Evolutionary conservation across 202 grass and related monocot genomes (phyloP), one percentile per base, ranked within the genome.

Genomic region (Schoenoplectus triqueter): DNA sequence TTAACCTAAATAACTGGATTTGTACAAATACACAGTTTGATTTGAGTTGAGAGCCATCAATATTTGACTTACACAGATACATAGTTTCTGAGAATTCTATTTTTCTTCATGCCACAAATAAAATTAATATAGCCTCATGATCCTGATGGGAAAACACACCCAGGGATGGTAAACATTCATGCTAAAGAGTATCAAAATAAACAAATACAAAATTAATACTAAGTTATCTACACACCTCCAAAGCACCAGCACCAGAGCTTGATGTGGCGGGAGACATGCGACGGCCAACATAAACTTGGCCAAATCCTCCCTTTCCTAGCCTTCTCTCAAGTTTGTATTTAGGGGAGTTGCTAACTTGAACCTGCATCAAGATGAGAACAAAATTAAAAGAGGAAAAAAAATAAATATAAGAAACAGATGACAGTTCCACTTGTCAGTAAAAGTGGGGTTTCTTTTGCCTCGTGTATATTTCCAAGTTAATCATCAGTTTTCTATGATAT

Each of bases 301-400:
- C 97, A 91, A 97, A 99, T 85, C 97, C 93, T 90, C 97, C 97
- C 89, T 99, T 99, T 3, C 97, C 97, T 52, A 99, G 93, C 77
- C 86, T 97, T 82, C 73, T 94, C 13, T 94, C 92, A 85, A 97
- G 70, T 90, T 64, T 99, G 88, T 99, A 99, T 59, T 80, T 90
- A 7, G 97, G 97, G 64, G 97, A 99, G 90, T 79, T 91, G 50
- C 92, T 89, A 64, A 99, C 88, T 83, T 97, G 92, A 64, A 99
- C 92, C 97, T 99, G 41, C 21, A 11, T 9, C 39, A 83, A 74
- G 21, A 31, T 78, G 55, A 85, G 7, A 90, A 74, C 74, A 4
- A 77, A 67, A 89, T 67, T 9, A 88, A 78, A 21, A 6, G 66
- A 11, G n/a, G 59, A 31, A 20, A 78, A 62, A 74, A 84, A 70